These are phyloP conservation scores for Waltergamsia citrina DNA, from an alignment of 2,329 filamentous ascomycete genomes.

Conservation along the genomic window DNA sequence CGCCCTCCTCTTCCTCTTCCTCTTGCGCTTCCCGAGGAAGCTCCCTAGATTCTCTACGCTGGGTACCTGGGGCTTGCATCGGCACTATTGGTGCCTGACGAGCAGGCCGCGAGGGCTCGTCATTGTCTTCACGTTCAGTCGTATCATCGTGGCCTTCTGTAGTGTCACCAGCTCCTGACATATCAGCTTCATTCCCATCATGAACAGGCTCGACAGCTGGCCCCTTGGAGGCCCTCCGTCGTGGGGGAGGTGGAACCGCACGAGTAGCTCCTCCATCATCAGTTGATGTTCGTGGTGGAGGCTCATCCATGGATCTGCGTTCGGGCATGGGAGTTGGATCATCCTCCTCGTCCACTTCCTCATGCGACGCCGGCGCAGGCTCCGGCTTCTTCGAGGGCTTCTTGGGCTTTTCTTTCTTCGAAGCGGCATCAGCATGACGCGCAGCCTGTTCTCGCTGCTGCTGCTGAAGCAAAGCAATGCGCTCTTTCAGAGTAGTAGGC, in stretches of 20 bases:
- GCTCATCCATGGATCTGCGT: conserved; percentile 3
- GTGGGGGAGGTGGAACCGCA: conserved; percentile 31
- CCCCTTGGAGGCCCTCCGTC: conserved; percentile 43
- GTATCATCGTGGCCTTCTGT: conserved; percentile 51
- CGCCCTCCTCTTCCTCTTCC: conserved; percentile 47
- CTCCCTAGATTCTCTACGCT: conserved; percentile 54
- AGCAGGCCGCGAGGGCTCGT: conserved; percentile 39
- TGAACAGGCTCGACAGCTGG: conserved; percentile 31
- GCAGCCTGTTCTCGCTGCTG: conserved; percentile 86
- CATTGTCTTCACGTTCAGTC: conserved; percentile 67
- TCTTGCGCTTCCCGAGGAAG: conserved; percentile 57
- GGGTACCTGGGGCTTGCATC: conserved; percentile 26
- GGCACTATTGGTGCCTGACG: conserved; percentile 27
- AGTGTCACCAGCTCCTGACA: conserved; percentile 55
- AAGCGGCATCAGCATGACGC: conserved; percentile 65
- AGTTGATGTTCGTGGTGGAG: conserved; percentile 28
- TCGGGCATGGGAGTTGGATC: conserved; percentile 23
- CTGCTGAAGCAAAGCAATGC: conserved; percentile 87
- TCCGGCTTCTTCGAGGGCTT: conserved; percentile 56
- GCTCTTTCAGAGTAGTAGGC: conserved; percentile 85
- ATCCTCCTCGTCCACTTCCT: conserved; percentile 12
- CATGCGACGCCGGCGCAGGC: conserved; percentile 15
- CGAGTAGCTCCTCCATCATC: conserved; percentile 28
- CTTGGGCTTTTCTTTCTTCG: conserved; percentile 85
- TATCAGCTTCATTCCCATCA: conserved; percentile 56